A percentile compares a stretch with the other conserved stretches of the same genome.
phyloP scores from a whole-genome alignment of 2,329 filamentous ascomycete genomes.

The Penicillium digitatum region DNA sequence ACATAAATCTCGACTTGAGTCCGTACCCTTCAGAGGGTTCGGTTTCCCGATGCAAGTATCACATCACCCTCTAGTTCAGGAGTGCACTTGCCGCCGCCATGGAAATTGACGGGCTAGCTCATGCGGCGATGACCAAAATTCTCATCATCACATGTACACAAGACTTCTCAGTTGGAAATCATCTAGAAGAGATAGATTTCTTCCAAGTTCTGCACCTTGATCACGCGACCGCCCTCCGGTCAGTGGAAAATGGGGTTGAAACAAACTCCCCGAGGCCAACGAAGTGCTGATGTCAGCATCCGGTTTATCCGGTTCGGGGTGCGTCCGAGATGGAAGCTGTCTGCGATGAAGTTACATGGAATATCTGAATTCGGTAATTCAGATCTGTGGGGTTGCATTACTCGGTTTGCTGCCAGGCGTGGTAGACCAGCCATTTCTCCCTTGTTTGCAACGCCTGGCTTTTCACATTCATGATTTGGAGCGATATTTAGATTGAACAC shows the following conservation, averaged over 20 bases:
- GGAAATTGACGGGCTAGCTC: too few species aligned
- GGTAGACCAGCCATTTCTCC: neutral
- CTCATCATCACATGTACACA: neutral
- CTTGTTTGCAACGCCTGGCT: neutral
- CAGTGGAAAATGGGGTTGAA: neutral
- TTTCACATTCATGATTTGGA: neutral
- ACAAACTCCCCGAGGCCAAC: neutral
- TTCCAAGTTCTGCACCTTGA: neutral
- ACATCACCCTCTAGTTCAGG: neutral
- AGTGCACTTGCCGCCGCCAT: neutral
- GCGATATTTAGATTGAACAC: neutral
- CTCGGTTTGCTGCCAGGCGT: neutral
- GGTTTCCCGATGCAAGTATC: neutral
- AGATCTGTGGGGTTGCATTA: neutral
- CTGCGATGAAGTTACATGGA: neutral
- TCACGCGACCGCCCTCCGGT: neutral
- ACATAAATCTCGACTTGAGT: slow-evolving; percentile 13
- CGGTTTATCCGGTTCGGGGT: neutral
- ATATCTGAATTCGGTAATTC: neutral
- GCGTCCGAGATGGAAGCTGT: neutral
- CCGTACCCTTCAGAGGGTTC: slow-evolving; percentile 12
- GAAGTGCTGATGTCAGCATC: neutral
- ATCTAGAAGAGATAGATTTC: neutral
- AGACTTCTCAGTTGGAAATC: slow-evolving; percentile 7
- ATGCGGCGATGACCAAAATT: neutral